A percentile compares a stretch with the other conserved stretches of the same genome.
Conservation (phyloP, 768 basidiomycete genomes). For the Favolaschia claudopus region DNA sequence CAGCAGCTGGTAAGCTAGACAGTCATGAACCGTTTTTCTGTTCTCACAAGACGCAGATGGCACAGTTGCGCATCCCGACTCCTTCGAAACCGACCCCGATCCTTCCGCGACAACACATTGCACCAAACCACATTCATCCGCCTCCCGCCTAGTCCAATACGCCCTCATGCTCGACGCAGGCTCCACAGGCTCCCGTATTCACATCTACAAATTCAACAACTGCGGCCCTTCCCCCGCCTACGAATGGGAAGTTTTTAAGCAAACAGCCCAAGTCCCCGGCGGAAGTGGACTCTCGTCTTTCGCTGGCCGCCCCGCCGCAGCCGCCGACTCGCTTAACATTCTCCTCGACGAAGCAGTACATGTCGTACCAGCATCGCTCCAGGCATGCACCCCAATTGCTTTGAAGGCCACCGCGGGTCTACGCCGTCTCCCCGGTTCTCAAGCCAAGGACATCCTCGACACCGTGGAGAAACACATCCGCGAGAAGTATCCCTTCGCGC, state of each 20-base stretch:
- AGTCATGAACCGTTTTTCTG: conserved; percentile 16
- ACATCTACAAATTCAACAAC: conserved; percentile 98
- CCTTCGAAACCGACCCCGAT: conserved; percentile 79
- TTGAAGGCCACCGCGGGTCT: conserved; percentile 94
- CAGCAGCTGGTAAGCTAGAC: conserved; percentile 1
- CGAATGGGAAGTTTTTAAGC: conserved; percentile 94
- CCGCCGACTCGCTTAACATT: conserved; percentile 80
- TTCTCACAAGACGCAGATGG: conserved; percentile 21
- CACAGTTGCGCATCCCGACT: conserved; percentile 48
- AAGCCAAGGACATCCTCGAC: conserved; percentile 75
- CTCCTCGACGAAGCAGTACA: conserved; percentile 82
- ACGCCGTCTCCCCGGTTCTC: conserved; percentile 66
- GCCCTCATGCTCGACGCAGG: conserved; percentile 99
- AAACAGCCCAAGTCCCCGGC: conserved; percentile 72
- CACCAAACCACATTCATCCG: conserved; percentile 56
- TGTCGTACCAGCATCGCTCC: conserved; percentile 74
- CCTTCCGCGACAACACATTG: conserved; percentile 78
- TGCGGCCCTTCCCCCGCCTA: conserved; percentile 77
- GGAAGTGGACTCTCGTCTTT: conserved; percentile 75
- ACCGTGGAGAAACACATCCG: conserved; percentile 72
- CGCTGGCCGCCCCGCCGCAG: conserved; percentile 63
- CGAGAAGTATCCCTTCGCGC: conserved; percentile 69
- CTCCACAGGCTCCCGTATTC: conserved; percentile 95
- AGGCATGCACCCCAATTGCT: conserved; percentile 84
- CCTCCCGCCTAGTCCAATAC: conserved; percentile 79